Conservation (phyloP, 2,329 filamentous ascomycete species). For the Trichoderma koningiopsis region DNA sequence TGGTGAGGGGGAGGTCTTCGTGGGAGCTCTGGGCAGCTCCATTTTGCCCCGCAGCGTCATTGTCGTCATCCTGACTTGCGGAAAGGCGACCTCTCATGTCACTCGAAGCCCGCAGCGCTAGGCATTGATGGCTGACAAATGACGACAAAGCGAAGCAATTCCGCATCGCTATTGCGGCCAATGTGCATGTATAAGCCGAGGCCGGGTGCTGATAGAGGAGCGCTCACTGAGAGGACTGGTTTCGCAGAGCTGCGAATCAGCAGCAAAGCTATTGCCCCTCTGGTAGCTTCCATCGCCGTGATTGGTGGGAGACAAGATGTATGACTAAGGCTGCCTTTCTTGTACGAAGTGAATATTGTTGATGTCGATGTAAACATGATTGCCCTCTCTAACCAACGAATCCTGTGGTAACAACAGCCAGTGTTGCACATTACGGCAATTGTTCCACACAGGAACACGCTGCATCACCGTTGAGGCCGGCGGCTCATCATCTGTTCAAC, state of each 20-base stretch:
- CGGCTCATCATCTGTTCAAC: background rate
- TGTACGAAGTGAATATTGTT: background rate
- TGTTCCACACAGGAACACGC: background rate
- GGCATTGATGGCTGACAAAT: conserved; percentile 20
- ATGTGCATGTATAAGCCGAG: background rate
- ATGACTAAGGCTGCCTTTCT: background rate
- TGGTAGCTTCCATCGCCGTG: background rate
- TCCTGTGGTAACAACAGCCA: background rate
- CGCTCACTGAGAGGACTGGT: background rate
- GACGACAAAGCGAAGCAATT: conserved; percentile 3
- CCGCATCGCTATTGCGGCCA: background rate
- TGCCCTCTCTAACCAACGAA: background rate
- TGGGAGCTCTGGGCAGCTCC: conserved; percentile 21
- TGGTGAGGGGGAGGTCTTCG: conserved; percentile 3
- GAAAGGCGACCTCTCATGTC: background rate
- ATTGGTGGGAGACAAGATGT: background rate
- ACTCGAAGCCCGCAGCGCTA: conserved; percentile 10
- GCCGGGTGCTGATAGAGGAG: background rate
- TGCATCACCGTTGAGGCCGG: background rate
- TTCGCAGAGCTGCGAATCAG: background rate
- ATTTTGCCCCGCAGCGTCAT: conserved; percentile 24
- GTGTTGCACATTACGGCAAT: background rate
- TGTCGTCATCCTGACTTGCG: conserved; percentile 27
- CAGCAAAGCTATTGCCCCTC: background rate
- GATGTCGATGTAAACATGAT: background rate